phyloP scores from a whole-genome alignment of 257 asterid species.

The Hygrophila difformis region DNA sequence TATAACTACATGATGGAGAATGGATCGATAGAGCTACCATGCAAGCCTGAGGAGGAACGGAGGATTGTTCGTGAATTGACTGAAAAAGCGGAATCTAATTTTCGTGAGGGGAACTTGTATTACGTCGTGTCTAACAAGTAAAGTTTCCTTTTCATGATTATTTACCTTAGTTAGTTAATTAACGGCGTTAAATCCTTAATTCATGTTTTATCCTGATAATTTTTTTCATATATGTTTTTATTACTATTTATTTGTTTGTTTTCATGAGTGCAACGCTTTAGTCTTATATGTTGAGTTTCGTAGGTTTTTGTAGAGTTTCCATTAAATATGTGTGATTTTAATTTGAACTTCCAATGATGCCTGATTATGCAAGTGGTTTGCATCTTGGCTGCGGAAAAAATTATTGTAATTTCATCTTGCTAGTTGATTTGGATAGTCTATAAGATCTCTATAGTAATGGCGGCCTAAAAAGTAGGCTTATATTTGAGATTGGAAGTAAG shows the following conservation, averaged over 20 bases:
- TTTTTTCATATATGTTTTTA: too few species aligned
- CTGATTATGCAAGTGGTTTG: neutral
- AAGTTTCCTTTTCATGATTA: neutral
- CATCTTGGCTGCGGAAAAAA: neutral
- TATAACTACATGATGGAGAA: slow-evolving; percentile 55
- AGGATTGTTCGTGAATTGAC: slow-evolving; percentile 57
- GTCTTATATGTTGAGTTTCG: too few species aligned
- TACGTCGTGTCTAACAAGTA: slow-evolving; percentile 69
- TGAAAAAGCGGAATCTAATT: slow-evolving; percentile 60
- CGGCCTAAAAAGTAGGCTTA: neutral
- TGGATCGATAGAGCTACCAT: slow-evolving; percentile 73
- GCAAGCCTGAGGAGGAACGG: slow-evolving; percentile 79
- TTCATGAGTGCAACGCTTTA: neutral
- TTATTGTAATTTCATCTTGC: neutral
- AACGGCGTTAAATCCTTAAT: neutral
- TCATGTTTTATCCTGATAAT: too few species aligned
- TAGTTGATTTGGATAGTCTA: neutral
- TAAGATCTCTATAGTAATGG: neutral
- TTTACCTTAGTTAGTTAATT: neutral
- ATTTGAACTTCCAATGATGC: neutral
- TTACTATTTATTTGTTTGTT: too few species aligned
- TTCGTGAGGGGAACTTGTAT: slow-evolving; percentile 60
- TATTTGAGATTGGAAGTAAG: neutral
- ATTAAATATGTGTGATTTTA: neutral
- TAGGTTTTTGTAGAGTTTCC: neutral